A percentile compares a stretch with the other conserved stretches of the same genome.
These are phyloP conservation scores for Cladophialophora psammophila DNA, from an alignment of 2,329 filamentous ascomycete species.

Conservation along the genomic window DNA sequence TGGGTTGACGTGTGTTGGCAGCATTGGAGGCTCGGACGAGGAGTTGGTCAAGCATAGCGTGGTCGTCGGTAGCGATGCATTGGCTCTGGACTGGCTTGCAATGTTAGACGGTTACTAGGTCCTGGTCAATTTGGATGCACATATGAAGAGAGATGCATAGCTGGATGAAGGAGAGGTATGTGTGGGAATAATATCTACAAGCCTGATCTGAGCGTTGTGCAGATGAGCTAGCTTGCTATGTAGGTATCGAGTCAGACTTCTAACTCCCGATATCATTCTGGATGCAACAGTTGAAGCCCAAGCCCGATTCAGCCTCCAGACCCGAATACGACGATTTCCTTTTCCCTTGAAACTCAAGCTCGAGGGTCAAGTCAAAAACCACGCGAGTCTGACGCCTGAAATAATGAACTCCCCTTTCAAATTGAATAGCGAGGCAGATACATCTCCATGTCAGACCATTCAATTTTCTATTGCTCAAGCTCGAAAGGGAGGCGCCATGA, in stretches of 20 bases:
- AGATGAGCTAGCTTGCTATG: too few species aligned
- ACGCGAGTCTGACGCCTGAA: background rate
- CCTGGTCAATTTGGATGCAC: background rate
- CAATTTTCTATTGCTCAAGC: background rate
- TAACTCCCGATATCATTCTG: background rate
- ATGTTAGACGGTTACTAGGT: background rate
- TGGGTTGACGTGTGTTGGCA: constrained; percentile 16
- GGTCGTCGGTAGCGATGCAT: background rate
- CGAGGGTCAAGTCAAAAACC: background rate
- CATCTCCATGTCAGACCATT: background rate
- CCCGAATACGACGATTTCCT: constrained; percentile 18
- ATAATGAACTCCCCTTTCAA: too few species aligned
- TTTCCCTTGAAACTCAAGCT: background rate
- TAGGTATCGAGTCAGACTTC: too few species aligned
- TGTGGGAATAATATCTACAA: background rate
- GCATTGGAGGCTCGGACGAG: background rate
- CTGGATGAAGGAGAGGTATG: background rate
- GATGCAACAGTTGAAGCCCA: background rate
- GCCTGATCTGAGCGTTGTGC: background rate
- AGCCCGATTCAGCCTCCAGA: background rate
- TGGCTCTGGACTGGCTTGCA: constrained; percentile 1
- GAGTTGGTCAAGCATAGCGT: constrained; percentile 9
- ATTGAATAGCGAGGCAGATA: background rate
- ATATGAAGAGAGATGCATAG: background rate
- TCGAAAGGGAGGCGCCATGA: background rate